Percentiles rank a stretch among this genome's conserved stretches.
phyloP scores from a whole-genome alignment of 2,329 filamentous ascomycete genomes.

The Fusarium albidum region DNA sequence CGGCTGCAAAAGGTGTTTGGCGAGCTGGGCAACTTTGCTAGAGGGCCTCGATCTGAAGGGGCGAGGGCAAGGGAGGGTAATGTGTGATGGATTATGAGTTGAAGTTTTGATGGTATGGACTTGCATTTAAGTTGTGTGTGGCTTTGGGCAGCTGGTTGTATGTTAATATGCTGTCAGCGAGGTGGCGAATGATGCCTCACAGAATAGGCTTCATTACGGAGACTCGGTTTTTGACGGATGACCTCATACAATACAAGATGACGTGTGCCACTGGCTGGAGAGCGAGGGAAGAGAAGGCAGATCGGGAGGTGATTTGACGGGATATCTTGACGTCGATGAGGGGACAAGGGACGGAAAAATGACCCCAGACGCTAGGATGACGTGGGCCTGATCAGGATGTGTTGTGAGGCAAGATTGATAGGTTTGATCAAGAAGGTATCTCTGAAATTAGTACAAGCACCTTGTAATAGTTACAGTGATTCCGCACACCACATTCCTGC shows the following conservation, averaged over 20 bases:
- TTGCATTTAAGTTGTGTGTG: neutral
- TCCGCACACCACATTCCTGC: too few relatives aligned
- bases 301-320: too few relatives aligned
- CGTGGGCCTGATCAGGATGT: too few relatives aligned
- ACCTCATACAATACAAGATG: neutral
- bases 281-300: neutral
- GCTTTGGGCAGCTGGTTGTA: neutral
- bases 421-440: too few relatives aligned
- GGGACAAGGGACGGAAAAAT: too few relatives aligned
- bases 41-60: neutral
- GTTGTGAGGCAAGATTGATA: too few relatives aligned
- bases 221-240: slow-evolving; percentile 5
- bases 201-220: neutral
- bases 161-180: neutral
- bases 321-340: too few relatives aligned
- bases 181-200: neutral
- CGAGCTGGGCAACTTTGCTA: slow-evolving; percentile 2
- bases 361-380: too few relatives aligned
- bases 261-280: neutral
- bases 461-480: too few relatives aligned
- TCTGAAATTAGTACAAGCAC: too few relatives aligned
- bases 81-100: slow-evolving; percentile 23
- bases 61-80: neutral
- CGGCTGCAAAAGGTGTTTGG: neutral
- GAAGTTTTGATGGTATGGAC: slow-evolving; percentile 21